phyloP scores from a whole-genome alignment of 306 rosid species.

The Dalbergia cultrata region DNA sequence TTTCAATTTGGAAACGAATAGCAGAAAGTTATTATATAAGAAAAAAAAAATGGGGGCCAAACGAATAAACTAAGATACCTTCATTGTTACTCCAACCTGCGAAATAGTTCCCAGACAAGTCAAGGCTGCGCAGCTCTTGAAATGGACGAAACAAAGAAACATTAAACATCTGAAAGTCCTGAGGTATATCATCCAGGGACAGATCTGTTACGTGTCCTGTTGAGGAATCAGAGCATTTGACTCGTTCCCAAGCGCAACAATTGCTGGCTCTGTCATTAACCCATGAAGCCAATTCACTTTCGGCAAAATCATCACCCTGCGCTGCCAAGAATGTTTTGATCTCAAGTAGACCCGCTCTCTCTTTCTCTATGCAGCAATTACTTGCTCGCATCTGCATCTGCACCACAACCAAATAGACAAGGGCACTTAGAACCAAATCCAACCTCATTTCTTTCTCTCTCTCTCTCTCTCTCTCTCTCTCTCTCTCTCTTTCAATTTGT shows the following conservation, averaged over 20 bases:
- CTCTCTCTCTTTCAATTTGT: no score
- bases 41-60: no score
- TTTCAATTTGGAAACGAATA: no score
- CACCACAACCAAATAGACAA: neutral
- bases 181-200: neutral
- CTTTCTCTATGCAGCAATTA: conserved; percentile 23
- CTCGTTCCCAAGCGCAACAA: conserved; percentile 36
- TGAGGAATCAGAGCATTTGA: neutral
- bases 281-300: conserved; percentile 32
- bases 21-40: no score
- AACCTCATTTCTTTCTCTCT: neutral
- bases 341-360: conserved; percentile 19
- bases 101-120: neutral
- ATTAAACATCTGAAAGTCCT: neutral
- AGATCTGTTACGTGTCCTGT: neutral
- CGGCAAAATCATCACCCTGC: neutral
- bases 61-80: neutral
- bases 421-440: neutral
- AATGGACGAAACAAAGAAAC: neutral
- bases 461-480: no score
- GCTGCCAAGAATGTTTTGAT: conserved; percentile 22
- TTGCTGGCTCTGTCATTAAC: conserved; percentile 20
- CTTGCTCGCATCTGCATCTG: neutral
- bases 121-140: neutral
- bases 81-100: neutral